Evolutionary conservation across 306 rosid species (phyloP), one percentile per base, ranked within the genome.

Genomic region (Prunus kanzakura): DNA sequence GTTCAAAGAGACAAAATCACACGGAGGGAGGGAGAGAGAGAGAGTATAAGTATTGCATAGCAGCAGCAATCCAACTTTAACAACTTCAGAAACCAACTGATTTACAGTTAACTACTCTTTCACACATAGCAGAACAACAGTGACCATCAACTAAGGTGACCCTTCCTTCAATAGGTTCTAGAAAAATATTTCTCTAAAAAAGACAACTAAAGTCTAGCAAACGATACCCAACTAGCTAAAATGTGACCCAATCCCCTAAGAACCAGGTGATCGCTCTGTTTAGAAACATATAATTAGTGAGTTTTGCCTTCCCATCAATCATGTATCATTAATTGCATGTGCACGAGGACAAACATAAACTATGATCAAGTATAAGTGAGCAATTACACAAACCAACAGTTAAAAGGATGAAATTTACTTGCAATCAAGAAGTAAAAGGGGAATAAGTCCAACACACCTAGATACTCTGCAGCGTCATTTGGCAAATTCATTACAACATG

Each of bases 401-500:
- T 19, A 11, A 14, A 30, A 43, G 20, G 16, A 64, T 23, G 27
- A 78, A 50, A 58, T 29, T 54, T 18, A 56, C 55, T 65, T 43
- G 63, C 20, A 29, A 55, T 4, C 30, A 41, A 73, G 15, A 73
- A 60, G 68, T 32, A 32, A 64, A n/a, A 60, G 50, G 41, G 56
- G 56, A 23, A 45, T 22, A 32, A 18, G 13, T 62, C 12, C 45
- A 63, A 41, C 79, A 57, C 43, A 92, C 99, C 99, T 85, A 95
- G 90, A 89, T 81, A 92, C 66, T 90, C 97, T 32, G 89, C 86
- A 77, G 96, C 99, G 54, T 92, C 96, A 68, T 88, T 90, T 11
- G 99, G 99, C 87, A 95, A 89, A 84, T 95, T 95, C 99, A 95
- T 92, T 58, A 95, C 93, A 73, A 95, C 93, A 80, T 95, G 97